phyloP scores from a whole-genome alignment of 805 yeast species.

The Debaryomyces prosopidis region DNA sequence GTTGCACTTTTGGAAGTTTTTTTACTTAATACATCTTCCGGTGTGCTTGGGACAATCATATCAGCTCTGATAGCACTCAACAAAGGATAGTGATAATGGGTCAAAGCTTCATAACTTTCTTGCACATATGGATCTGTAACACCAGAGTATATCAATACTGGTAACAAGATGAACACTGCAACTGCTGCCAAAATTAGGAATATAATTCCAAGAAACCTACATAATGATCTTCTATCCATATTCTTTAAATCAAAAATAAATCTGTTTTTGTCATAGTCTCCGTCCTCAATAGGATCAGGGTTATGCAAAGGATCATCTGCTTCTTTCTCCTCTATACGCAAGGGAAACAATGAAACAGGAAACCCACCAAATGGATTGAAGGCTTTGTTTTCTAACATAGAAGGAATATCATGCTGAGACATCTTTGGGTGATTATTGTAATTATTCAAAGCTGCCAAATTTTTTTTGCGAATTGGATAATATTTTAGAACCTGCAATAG shows the following conservation, averaged over 20 bases:
- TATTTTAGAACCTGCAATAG: slow-evolving; percentile 56
- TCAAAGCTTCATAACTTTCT: slow-evolving; percentile 43
- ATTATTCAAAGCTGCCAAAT: no score
- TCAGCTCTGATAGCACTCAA: slow-evolving; percentile 59
- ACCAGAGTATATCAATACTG: slow-evolving; percentile 84
- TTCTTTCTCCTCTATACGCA: slow-evolving; percentile 89
- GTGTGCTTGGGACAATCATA: slow-evolving; percentile 73
- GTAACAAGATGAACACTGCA: slow-evolving; percentile 73
- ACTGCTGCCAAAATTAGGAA: slow-evolving; percentile 59
- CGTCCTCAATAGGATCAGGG: slow-evolving; percentile 94
- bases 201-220: slow-evolving; percentile 64
- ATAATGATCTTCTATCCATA: slow-evolving; percentile 62
- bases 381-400: slow-evolving; percentile 54
- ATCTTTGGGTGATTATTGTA: no score
- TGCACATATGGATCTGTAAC: slow-evolving; percentile 36
- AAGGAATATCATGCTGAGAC: no score
- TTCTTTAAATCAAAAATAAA: slow-evolving; percentile 62
- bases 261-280: slow-evolving; percentile 73
- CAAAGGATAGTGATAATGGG: slow-evolving; percentile 57
- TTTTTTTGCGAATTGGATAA: slow-evolving; percentile 49
- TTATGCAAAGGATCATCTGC: slow-evolving; percentile 94
- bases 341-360: slow-evolving; percentile 89
- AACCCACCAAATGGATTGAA: slow-evolving; percentile 96
- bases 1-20: slow-evolving; percentile 57
- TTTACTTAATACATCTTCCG: slow-evolving; percentile 49